Base-by-base conservation (phyloP, 495 filamentous ascomycete genomes). In the Diplogelasinospora grovesii region DNA sequence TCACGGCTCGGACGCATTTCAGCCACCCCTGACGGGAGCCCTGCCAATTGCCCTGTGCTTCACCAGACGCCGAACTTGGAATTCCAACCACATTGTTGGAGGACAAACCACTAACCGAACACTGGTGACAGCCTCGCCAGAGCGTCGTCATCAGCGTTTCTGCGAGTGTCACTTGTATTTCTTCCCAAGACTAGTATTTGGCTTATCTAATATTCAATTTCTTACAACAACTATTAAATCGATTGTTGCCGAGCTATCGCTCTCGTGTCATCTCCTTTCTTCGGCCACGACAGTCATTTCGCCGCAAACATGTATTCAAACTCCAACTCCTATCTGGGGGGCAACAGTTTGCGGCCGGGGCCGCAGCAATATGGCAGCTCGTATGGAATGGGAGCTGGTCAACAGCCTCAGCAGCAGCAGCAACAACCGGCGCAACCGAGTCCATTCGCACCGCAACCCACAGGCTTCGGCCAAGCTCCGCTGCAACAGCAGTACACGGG, bases 281-380 rank as follows among this genome's bases (percentile, higher is more conserved):
- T 26, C 14, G 32, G 26, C 13, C 13, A 18, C 13, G 21, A 33
- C 34, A 46, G 26, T 33, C 20, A 46, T 33, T 19, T 21, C 32
- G 23, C 42, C 20, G n/a, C n/a, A 34, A 46, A 60, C 67, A 95
- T 95, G 89, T 95, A 81, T 69, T 89, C 88, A 28, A 85, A 82
- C 56, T 85, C 87, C 43, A 89, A 81, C 70, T 81, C 85, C 35
- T 94, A 81, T 59, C 70, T 92, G 46, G 85, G 86, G 55, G 81
- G 80, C 64, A 85, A 81, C 62, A 81, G 66, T 65, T 69, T 76
- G 59, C 86, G 85, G 46, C 84, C 86, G 7, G 83, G 78, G 34
- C 76, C 71, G 49, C 77, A 72, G 62, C 79, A 78, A 63, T 79
- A 77, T 70, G 72, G 68, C 31, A 60, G 64, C 63, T 55, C 71